Base-by-base conservation (phyloP, 805 yeast species). In the Kazachstania viticola region DNA sequence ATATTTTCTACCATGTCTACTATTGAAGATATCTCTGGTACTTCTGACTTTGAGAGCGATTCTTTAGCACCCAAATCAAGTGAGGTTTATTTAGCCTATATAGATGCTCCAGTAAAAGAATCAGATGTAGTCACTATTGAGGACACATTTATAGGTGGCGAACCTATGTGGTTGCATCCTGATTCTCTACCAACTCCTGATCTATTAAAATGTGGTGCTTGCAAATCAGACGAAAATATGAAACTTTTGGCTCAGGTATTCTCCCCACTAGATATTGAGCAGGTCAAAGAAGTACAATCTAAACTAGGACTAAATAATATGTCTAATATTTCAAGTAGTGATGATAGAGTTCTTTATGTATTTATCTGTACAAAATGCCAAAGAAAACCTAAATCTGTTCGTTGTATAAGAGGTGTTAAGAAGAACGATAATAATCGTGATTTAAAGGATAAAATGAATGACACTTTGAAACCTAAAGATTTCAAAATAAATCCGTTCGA, bases 91-190 rank as follows among this genome's bases (percentile, higher is more conserved):
- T 55, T 81, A 14, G 93, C 88, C 1, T 75, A 66, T 45, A 71
- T 75, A 9, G 91, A 80, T 45, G 65, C 70, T 1, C 67, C 72
- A n/a, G 65, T 69, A 18, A 62, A 67, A 5, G 65, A 60, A 12
- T 50, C 45, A 6, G 69, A 63, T 3, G 73, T 66, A 22, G 45
- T 73, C 18, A 56, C 64, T 1, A 35, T 64, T 4, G 75, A 69
- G 35, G 95, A 84, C 46, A 73, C 93, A 0, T 76, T 83, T 40
- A 67, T 88, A 21, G 97, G 97, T 1, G 93, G 94, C 1, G 55
- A 58, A 24, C 83, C 87, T 6, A 48, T 73, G 6, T 79, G 94
- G 93, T 53, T 83, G 21, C 69, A 76, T 40, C 65, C 67, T 3
- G 59, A 63, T 1, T 73, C 83, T 0, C 51, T 60, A 3, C 91